Percentiles rank a stretch among this genome's conserved stretches.
These are phyloP conservation scores for Plantago lanceolata DNA, from an alignment of 305 asterid species.

Conservation along the genomic window DNA sequence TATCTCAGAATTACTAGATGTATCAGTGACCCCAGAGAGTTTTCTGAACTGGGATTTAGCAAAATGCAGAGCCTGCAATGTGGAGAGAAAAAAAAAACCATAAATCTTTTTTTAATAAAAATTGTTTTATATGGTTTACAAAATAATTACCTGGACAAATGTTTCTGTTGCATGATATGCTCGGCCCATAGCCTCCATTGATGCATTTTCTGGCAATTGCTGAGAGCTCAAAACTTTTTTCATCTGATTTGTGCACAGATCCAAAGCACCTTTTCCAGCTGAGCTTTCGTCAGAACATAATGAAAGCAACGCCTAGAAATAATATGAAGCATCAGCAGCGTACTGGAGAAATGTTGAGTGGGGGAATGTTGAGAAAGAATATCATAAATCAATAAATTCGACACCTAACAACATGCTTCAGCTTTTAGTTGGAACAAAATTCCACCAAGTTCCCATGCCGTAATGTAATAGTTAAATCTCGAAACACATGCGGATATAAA, in stretches of 20 bases:
- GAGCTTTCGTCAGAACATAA: constrained; percentile 78
- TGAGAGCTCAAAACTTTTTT: constrained; percentile 72
- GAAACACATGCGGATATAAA: too few species aligned
- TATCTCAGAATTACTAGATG: constrained; percentile 69
- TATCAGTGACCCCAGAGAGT: constrained; percentile 65
- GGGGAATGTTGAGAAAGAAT: too few species aligned
- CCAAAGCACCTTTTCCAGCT: constrained; percentile 90
- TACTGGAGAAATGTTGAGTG: too few species aligned
- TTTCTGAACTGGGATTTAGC: constrained; percentile 88
- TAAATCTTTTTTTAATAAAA: background rate
- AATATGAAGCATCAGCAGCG: constrained; percentile 9
- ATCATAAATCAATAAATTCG: too few species aligned
- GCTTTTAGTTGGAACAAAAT: background rate
- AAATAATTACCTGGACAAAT: constrained; percentile 74
- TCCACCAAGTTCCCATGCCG: background rate
- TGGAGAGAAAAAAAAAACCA: background rate
- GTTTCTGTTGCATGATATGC: constrained; percentile 98
- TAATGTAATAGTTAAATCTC: too few species aligned
- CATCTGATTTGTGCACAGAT: constrained; percentile 86
- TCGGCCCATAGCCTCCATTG: constrained; percentile 90
- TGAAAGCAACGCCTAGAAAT: constrained; percentile 74
- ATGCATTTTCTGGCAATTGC: constrained; percentile 79
- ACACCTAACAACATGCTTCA: background rate
- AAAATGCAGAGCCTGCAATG: constrained; percentile 67
- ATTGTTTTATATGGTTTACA: constrained; percentile 23